phyloP scores from a whole-genome alignment of 2,329 filamentous ascomycete genomes.

The Fusarium piperis region DNA sequence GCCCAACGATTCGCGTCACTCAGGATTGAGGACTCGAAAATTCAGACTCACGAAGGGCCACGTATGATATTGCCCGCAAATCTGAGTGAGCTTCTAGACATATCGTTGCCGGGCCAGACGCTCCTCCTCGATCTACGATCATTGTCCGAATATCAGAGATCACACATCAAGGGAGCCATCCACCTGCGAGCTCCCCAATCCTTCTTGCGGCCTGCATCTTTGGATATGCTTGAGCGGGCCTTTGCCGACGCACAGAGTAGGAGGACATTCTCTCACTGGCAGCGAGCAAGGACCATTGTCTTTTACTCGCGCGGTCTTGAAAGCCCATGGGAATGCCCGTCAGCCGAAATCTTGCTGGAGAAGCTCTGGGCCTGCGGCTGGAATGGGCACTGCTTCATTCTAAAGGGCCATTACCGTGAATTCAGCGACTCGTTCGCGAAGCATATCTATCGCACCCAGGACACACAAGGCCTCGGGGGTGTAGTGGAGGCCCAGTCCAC shows the following conservation, averaged over 20 bases:
- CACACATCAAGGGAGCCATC: slow-evolving; percentile 62
- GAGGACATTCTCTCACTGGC: slow-evolving; percentile 58
- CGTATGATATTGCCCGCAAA: slow-evolving; percentile 63
- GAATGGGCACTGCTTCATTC: slow-evolving; percentile 61
- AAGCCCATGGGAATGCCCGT: slow-evolving; percentile 61
- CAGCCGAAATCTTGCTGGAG: slow-evolving; percentile 55
- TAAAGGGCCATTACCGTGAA: slow-evolving; percentile 66
- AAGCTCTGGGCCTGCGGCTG: slow-evolving; percentile 60
- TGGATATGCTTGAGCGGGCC: slow-evolving; percentile 62
- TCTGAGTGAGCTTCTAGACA: slow-evolving; percentile 60
- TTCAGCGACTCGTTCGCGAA: slow-evolving; percentile 63
- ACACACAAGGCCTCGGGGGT: slow-evolving; percentile 53
- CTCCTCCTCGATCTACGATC: slow-evolving; percentile 63
- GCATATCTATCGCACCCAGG: slow-evolving; percentile 56
- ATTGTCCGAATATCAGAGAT: slow-evolving; percentile 57
- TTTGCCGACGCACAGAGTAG: slow-evolving; percentile 61
- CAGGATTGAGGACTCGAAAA: slow-evolving; percentile 50
- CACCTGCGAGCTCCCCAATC: slow-evolving; percentile 61
- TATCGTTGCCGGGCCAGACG: slow-evolving; percentile 57
- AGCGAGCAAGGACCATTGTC: slow-evolving; percentile 58
- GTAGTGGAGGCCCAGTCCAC: slow-evolving; percentile 47
- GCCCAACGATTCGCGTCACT: slow-evolving; percentile 57
- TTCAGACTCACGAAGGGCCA: slow-evolving; percentile 45
- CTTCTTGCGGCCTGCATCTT: slow-evolving; percentile 58
- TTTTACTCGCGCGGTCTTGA: slow-evolving; percentile 64